A percentile compares a stretch with the other conserved stretches of the same genome.
phyloP scores from a whole-genome alignment of 352 stramenopile species.

The Thalassiosira exigua region DNA sequence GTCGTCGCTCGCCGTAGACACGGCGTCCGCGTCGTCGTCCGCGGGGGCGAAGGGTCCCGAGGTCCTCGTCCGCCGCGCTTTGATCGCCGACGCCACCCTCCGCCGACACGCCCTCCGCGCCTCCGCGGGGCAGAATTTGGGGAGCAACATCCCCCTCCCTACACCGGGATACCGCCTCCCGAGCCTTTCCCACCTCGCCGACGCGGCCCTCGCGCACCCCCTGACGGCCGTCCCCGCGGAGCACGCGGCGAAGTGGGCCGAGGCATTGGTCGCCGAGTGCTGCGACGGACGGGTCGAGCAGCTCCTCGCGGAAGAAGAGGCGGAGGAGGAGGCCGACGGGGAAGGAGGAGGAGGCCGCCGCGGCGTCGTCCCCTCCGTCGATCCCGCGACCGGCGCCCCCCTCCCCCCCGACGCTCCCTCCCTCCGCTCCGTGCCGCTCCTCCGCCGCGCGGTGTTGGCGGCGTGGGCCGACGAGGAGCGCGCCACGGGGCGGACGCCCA shows the following conservation, averaged over 20 bases:
- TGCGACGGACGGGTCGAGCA: conserved; percentile 55
- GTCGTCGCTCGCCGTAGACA: conserved; percentile 20
- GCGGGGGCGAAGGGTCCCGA: conserved; percentile 26
- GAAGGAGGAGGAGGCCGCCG: neutral
- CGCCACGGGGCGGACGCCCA: conserved; percentile 38
- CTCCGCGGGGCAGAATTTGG: neutral
- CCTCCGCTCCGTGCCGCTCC: conserved; percentile 1
- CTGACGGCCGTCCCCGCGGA: conserved; percentile 67
- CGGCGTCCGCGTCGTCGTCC: neutral
- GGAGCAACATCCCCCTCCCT: neutral
- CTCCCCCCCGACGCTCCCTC: conserved; percentile 1
- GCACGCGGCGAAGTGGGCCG: conserved; percentile 65
- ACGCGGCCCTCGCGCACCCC: conserved; percentile 69
- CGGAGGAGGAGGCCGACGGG: neutral
- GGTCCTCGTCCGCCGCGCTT: conserved; percentile 59
- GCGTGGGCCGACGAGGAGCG: conserved; percentile 49
- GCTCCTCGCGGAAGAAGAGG: conserved; percentile 2
- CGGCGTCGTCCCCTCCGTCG: neutral
- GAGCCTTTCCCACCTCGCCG: conserved; percentile 71
- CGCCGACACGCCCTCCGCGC: conserved; percentile 56
- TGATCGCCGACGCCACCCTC: conserved; percentile 65
- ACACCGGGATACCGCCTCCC: conserved; percentile 59
- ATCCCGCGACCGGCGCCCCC: conserved; percentile 1
- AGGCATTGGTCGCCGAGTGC: conserved; percentile 78
- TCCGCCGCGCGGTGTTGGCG: conserved; percentile 26